Conservation (phyloP, 2,329 filamentous ascomycete genomes). For the Corinectria fuckeliana region DNA sequence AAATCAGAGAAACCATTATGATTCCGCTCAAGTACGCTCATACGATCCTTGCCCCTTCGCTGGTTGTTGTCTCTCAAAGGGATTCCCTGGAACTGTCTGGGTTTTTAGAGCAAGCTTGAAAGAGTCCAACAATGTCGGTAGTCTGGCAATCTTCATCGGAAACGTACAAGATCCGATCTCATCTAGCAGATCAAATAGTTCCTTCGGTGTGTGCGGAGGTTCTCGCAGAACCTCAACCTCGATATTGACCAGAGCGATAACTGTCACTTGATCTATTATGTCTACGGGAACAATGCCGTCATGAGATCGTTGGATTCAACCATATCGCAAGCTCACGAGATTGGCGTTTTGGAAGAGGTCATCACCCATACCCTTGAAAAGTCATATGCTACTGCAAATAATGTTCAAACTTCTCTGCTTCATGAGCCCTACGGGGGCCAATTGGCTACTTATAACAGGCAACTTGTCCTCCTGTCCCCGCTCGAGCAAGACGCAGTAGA, state of each 20-base stretch:
- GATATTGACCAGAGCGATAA: constrained; percentile 29
- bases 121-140: constrained; percentile 51
- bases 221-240: constrained; percentile 30
- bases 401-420: constrained; percentile 48
- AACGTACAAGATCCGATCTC: constrained; percentile 53
- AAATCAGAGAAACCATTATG: constrained; percentile 5
- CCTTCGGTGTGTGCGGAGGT: constrained; percentile 38
- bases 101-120: constrained; percentile 56
- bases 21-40: constrained; percentile 34
- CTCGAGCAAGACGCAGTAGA: constrained; percentile 41
- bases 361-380: constrained; percentile 51
- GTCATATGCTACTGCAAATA: constrained; percentile 49
- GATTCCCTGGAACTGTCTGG: constrained; percentile 43
- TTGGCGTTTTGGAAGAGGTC: constrained; percentile 54
- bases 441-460: constrained; percentile 54
- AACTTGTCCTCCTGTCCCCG: constrained; percentile 47
- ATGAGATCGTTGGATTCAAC: constrained; percentile 42
- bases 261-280: constrained; percentile 52
- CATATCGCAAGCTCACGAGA: constrained; percentile 41
- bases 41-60: constrained; percentile 51
- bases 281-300: constrained; percentile 50
- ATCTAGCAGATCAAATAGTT: constrained; percentile 49
- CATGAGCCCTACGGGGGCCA: constrained; percentile 56
- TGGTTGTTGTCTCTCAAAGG: constrained; percentile 45
- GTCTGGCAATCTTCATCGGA: constrained; percentile 54